phyloP scores from a whole-genome alignment of 2,329 filamentous ascomycete species.

The Aspergillus fischeri region DNA sequence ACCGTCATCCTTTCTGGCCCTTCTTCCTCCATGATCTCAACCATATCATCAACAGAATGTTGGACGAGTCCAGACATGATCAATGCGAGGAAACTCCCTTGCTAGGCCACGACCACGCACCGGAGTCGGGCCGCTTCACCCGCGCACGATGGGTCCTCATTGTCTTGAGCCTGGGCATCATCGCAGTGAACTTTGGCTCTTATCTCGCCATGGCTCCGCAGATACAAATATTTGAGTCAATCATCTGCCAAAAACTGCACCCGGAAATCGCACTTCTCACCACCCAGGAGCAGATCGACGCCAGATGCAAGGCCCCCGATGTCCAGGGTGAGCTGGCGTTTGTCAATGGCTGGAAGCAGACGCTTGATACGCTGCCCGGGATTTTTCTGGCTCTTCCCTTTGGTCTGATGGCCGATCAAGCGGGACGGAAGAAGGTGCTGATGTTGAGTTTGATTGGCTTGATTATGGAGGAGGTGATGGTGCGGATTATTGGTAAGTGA shows the following conservation, averaged over 20 bases:
- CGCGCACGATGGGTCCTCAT: conserved; percentile 1
- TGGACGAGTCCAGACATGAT: background rate
- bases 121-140: background rate
- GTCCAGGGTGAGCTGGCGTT: conserved; percentile 12
- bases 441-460: conserved; percentile 6
- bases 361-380: conserved; percentile 7
- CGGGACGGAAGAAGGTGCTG: conserved; percentile 8
- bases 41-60: background rate
- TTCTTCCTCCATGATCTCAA: background rate
- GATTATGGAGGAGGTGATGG: conserved; percentile 3
- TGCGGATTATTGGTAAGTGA: conserved; percentile 9
- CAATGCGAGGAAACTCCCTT: background rate
- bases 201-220: conserved; percentile 11
- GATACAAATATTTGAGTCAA: conserved; percentile 9
- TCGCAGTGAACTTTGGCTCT: conserved; percentile 8
- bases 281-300: background rate
- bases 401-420: conserved; percentile 11
- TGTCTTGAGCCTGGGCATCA: conserved; percentile 3
- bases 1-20: background rate
- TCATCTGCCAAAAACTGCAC: conserved; percentile 11
- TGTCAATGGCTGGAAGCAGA: conserved; percentile 10
- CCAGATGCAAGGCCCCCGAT: conserved; percentile 5
- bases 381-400: conserved; percentile 11
- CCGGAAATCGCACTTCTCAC: background rate
- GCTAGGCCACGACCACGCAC: background rate